A percentile compares a stretch with the other conserved stretches of the same genome.
These are phyloP conservation scores for Elongisporangium anandrum DNA, from an alignment of 352 stramenopile species.

Conservation along the genomic window DNA sequence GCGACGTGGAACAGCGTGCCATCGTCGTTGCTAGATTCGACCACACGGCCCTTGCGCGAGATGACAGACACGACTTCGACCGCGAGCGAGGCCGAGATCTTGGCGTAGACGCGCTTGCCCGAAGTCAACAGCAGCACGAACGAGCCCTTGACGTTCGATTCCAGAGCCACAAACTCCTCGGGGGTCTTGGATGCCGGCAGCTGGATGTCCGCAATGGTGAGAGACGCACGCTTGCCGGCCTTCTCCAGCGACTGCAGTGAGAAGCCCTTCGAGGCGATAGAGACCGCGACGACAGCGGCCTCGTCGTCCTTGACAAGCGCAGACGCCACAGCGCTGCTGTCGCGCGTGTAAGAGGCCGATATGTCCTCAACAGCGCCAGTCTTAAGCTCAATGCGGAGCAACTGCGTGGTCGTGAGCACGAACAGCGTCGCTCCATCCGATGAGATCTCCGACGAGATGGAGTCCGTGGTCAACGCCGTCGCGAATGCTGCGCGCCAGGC, in stretches of 20 bases:
- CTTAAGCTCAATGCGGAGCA: slow-evolving; percentile 37
- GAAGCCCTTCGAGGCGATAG: slow-evolving; percentile 23
- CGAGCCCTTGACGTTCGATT: slow-evolving; percentile 31
- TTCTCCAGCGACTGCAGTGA: slow-evolving; percentile 34
- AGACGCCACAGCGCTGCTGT: slow-evolving; percentile 6
- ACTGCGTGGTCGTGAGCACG: slow-evolving; percentile 31
- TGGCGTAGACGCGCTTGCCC: slow-evolving; percentile 57
- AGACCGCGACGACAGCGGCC: slow-evolving; percentile 21
- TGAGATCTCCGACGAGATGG: slow-evolving; percentile 33
- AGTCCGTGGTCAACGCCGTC: slow-evolving; percentile 19
- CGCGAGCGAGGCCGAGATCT: slow-evolving; percentile 31
- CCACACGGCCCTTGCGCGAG: slow-evolving; percentile 29
- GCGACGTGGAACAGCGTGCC: slow-evolving; percentile 50
- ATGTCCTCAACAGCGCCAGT: slow-evolving; percentile 8
- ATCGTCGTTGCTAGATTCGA: slow-evolving; percentile 55
- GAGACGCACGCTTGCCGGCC: slow-evolving; percentile 9
- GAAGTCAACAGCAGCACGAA: slow-evolving; percentile 48
- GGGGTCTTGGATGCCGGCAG: slow-evolving; percentile 5
- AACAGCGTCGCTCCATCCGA: slow-evolving; percentile 46
- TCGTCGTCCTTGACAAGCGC: slow-evolving; percentile 34
- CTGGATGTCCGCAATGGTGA: slow-evolving; percentile 5
- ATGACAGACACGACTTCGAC: slow-evolving; percentile 39
- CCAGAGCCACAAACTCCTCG: slow-evolving; percentile 33
- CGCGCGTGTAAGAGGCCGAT: background rate
- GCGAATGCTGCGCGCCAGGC: slow-evolving; percentile 32